Percentiles rank a stretch among this genome's conserved stretches.
Conservation (phyloP, 1,284 basidiomycete species). For the Erythrobasidium hasegawianum region DNA sequence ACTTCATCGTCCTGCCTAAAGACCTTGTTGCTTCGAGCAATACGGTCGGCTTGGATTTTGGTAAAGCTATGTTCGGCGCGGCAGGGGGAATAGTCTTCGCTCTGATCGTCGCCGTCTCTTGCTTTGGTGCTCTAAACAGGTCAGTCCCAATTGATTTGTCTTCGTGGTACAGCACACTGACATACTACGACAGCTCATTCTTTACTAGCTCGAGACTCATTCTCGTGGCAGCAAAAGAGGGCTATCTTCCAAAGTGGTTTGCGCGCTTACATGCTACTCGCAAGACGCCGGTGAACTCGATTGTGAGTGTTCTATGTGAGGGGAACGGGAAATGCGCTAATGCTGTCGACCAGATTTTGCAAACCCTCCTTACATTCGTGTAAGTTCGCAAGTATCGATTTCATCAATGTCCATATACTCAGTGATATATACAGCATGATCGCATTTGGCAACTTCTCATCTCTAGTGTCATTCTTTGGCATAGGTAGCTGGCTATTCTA, state of each 20-base stretch:
- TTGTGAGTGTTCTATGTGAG: conserved; percentile 47
- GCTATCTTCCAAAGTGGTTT: conserved; percentile 78
- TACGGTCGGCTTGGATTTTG: conserved; percentile 93
- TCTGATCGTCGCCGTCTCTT: conserved; percentile 84
- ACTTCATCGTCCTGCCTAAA: conserved; percentile 88
- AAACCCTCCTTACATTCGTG: conserved; percentile 65
- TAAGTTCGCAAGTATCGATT: too few relatives aligned
- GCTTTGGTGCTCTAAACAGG: conserved; percentile 83
- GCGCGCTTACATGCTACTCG: conserved; percentile 67
- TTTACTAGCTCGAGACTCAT: conserved; percentile 64
- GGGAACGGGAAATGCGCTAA: background rate
- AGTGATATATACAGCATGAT: conserved; percentile 61
- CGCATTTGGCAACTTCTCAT: conserved; percentile 76
- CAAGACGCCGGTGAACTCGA: conserved; percentile 79
- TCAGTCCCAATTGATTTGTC: background rate
- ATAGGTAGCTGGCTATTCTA: conserved; percentile 88
- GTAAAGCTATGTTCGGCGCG: conserved; percentile 75
- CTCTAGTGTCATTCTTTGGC: conserved; percentile 76
- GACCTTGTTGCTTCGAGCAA: conserved; percentile 59
- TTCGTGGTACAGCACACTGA: too few relatives aligned
- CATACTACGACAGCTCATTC: conserved; percentile 13
- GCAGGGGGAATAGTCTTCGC: conserved; percentile 84
- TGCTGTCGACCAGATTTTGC: conserved; percentile 54
- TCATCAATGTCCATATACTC: too few relatives aligned
- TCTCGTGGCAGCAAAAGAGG: conserved; percentile 80